Evolutionary conservation across 1,284 basidiomycete genomes (phyloP).

Genomic region (Phlebopus sp.): DNA sequence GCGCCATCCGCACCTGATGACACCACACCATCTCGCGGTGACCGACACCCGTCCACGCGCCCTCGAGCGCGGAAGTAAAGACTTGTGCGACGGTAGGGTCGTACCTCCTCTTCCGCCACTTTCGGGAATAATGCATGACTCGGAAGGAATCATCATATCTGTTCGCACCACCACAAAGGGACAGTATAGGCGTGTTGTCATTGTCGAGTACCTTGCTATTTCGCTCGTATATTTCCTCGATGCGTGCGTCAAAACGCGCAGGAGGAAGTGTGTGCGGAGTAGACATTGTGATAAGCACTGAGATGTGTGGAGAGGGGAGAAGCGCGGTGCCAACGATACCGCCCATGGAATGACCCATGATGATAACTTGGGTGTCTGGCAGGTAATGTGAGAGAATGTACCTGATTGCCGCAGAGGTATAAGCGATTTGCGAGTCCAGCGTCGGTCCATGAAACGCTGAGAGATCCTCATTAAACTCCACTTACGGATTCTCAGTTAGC

Average conservation of each 20-base stretch:
- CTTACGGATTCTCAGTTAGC: constrained; percentile 38
- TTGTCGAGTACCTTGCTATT: constrained; percentile 37
- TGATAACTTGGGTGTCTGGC: constrained; percentile 57
- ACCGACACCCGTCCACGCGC: constrained; percentile 92
- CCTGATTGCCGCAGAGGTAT: constrained; percentile 68
- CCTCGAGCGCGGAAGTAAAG: constrained; percentile 85
- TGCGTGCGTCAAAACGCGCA: constrained; percentile 78
- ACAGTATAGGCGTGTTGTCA: constrained; percentile 68
- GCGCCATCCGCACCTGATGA: constrained; percentile 90
- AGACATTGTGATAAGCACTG: constrained; percentile 90
- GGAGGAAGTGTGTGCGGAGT: constrained; percentile 91
- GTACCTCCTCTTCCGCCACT: background rate
- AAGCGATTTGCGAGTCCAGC: constrained; percentile 79
- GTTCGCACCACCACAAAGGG: constrained; percentile 91
- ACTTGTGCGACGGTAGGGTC: constrained; percentile 64
- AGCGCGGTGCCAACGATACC: constrained; percentile 84
- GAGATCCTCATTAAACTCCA: constrained; percentile 97
- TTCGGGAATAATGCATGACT: constrained; percentile 73
- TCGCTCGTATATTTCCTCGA: constrained; percentile 70
- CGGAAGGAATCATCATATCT: constrained; percentile 91
- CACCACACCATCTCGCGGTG: constrained; percentile 99
- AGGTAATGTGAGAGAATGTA: constrained; percentile 82
- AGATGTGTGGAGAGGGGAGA: constrained; percentile 62
- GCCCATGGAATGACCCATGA: constrained; percentile 99
- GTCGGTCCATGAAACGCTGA: constrained; percentile 94